These are phyloP conservation scores for Colletotrichum tofieldiae DNA, from an alignment of 2,329 filamentous ascomycete species.

Conservation along the genomic window DNA sequence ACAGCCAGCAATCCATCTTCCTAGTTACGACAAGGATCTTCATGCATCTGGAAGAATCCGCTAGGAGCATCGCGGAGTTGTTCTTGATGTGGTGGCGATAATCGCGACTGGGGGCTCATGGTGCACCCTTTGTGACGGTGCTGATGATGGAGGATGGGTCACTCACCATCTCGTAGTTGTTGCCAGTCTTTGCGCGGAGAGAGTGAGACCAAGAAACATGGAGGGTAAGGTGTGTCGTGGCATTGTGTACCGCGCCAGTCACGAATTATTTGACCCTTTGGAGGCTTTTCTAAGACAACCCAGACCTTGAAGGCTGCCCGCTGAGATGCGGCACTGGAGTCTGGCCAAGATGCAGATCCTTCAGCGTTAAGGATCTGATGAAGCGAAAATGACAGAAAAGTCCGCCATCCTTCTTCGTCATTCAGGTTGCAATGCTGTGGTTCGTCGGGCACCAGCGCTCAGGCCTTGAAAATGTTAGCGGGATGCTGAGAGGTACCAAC, in stretches of 20 bases:
- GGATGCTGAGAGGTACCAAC: conserved; percentile 1
- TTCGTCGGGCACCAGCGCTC: conserved; percentile 37
- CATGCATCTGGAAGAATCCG: neutral
- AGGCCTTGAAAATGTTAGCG: conserved; percentile 13
- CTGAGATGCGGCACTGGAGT: conserved; percentile 17
- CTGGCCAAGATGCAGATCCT: conserved; percentile 20
- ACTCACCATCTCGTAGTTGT: conserved; percentile 19
- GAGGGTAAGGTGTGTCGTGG: conserved; percentile 34
- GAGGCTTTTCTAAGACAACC: conserved; percentile 13
- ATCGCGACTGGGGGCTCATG: conserved; percentile 12
- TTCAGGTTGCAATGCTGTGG: conserved; percentile 13
- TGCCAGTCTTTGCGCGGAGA: conserved; percentile 18
- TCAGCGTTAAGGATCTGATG: conserved; percentile 13
- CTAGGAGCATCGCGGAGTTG: neutral
- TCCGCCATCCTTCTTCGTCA: conserved; percentile 18
- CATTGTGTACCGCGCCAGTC: conserved; percentile 21
- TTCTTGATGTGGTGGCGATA: conserved; percentile 6
- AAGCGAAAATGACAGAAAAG: conserved; percentile 10
- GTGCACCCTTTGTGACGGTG: conserved; percentile 6
- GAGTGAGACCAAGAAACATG: conserved; percentile 7
- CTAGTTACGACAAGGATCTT: neutral
- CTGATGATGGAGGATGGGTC: conserved; percentile 6
- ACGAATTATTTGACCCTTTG: conserved; percentile 22
- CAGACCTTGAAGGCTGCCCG: conserved; percentile 2
- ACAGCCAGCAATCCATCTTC: neutral